Percentiles rank a stretch among this genome's conserved stretches.
These are phyloP conservation scores for Arctostaphylos glauca DNA, from an alignment of 148 eudicot genomes.

Conservation along the genomic window DNA sequence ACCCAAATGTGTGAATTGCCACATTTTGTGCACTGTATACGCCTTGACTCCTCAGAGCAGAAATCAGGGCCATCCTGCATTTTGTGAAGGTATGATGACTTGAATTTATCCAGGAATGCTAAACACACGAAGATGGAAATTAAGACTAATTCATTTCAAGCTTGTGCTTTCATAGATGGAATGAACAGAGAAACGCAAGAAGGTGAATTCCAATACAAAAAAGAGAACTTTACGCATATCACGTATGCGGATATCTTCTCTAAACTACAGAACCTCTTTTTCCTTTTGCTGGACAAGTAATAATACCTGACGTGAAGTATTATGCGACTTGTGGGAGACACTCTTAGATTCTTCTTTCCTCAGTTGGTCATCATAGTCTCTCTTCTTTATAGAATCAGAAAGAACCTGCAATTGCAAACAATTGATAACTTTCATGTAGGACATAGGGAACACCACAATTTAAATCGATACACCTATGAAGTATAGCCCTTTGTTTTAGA, in stretches of 20 bases:
- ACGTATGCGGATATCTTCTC: neutral
- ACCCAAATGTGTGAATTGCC: conserved; percentile 92
- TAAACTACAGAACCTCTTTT: neutral
- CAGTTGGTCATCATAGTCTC: conserved; percentile 94
- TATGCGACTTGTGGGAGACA: conserved; percentile 63
- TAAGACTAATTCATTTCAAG: neutral
- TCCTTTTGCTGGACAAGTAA: neutral
- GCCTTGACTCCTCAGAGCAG: conserved; percentile 91
- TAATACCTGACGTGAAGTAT: conserved; percentile 75
- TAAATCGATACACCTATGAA: neutral
- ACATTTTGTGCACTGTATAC: conserved; percentile 97
- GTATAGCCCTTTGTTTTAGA: neutral
- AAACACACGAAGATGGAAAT: neutral
- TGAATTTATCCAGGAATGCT: neutral
- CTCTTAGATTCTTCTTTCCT: conserved; percentile 76
- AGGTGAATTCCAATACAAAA: neutral
- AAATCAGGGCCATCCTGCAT: conserved; percentile 61
- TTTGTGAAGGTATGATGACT: conserved; percentile 9
- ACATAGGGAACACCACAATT: conserved; percentile 8
- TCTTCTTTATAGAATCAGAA: conserved; percentile 85
- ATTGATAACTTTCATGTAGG: conserved; percentile 10
- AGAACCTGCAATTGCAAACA: conserved; percentile 57
- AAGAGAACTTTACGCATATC: neutral
- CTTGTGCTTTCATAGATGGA: neutral
- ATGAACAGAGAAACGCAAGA: neutral